Evolutionary conservation across 768 basidiomycete species (phyloP).

Genomic region (Cantharellus anzutake): DNA sequence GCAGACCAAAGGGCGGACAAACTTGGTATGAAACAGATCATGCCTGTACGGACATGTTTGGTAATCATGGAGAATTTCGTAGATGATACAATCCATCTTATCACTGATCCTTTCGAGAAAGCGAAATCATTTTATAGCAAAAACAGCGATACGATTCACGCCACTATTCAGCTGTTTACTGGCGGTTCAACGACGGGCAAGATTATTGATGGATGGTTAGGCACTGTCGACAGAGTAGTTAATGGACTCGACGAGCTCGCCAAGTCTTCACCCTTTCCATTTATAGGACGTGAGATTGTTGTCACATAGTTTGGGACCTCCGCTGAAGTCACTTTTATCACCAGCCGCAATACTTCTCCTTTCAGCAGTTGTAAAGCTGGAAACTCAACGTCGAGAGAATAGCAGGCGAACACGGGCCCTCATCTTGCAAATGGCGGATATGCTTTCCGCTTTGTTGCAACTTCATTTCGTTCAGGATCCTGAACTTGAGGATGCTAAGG

Average conservation of each 20-base stretch:
- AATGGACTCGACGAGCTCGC: neutral
- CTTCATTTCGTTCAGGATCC: neutral
- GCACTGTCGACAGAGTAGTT: neutral
- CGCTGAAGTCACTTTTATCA: neutral
- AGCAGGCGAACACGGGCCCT: neutral
- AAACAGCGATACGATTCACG: neutral
- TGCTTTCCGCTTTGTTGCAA: neutral
- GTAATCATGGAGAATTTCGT: too few relatives aligned
- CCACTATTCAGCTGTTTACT: neutral
- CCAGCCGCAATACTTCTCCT: neutral
- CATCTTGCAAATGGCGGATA: neutral
- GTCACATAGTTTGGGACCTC: neutral
- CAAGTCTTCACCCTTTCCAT: neutral
- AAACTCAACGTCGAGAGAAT: neutral
- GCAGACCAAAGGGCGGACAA: too few relatives aligned
- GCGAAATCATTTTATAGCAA: neutral
- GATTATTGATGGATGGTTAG: neutral
- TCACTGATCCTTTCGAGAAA: neutral
- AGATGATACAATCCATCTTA: neutral
- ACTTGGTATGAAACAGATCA: too few relatives aligned
- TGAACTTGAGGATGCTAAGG: neutral
- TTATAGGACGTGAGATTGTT: neutral
- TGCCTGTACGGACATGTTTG: too few relatives aligned
- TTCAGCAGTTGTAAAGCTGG: neutral
- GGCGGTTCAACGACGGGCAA: neutral